Percentiles rank a stretch among this genome's conserved stretches.
These are phyloP conservation scores for Nannizziopsis arthrosporioides DNA, from an alignment of 2,329 filamentous ascomycete species.

Conservation along the genomic window DNA sequence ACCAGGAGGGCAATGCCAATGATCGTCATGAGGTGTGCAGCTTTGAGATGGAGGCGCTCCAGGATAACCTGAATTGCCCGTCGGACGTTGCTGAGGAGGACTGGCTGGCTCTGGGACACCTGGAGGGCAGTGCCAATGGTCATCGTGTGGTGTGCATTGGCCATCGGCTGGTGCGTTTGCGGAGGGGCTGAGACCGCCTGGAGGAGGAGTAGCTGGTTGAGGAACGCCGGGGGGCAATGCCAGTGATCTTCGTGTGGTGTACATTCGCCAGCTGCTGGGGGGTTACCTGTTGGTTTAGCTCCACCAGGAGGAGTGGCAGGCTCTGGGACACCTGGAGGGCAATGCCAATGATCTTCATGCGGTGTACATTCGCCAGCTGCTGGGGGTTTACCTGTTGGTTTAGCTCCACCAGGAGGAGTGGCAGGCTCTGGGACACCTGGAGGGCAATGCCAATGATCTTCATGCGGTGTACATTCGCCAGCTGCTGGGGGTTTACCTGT, in stretches of 20 bases:
- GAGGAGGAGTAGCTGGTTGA: neutral
- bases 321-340: no score
- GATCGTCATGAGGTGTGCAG: no score
- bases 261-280: neutral
- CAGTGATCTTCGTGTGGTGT: slow-evolving; percentile 3
- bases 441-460: neutral
- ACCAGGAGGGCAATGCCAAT: no score
- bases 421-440: neutral
- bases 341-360: no score
- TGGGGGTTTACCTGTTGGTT: neutral
- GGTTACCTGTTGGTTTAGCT: neutral
- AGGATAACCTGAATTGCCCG: no score
- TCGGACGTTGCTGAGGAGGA: no score
- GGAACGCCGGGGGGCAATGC: slow-evolving; percentile 7
- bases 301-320: no score
- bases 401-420: neutral
- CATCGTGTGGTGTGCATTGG: neutral
- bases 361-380: neutral
- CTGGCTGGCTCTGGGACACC: slow-evolving; percentile 7
- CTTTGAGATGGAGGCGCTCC: no score
- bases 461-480: neutral
- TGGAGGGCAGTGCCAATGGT: slow-evolving; percentile 7
- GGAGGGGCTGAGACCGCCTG: neutral
- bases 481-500: neutral
- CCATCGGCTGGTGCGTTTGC: neutral